These are phyloP conservation scores for Blumeria hordei DNA, from an alignment of 2,329 filamentous ascomycete species.

Conservation along the genomic window DNA sequence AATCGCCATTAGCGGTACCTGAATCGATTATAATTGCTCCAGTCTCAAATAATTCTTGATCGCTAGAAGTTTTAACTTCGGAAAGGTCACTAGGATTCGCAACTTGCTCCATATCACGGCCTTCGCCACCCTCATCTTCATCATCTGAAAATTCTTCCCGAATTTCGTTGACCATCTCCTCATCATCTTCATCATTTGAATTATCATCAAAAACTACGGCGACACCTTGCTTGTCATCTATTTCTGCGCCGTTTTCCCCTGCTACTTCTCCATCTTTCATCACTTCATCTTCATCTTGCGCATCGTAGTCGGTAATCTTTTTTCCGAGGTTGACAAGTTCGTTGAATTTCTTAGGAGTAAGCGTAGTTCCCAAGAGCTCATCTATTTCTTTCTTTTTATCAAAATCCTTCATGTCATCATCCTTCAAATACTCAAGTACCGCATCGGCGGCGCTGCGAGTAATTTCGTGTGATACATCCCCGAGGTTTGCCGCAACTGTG, in stretches of 20 bases:
- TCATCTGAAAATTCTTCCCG: slow-evolving; percentile 70
- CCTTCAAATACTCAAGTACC: slow-evolving; percentile 74
- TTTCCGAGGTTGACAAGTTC: slow-evolving; percentile 90
- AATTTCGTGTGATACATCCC: slow-evolving; percentile 79
- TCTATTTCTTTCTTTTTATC: slow-evolving; percentile 98
- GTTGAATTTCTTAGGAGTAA: slow-evolving; percentile 83
- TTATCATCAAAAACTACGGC: slow-evolving; percentile 92
- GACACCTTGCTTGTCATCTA: slow-evolving; percentile 88
- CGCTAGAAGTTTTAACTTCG: slow-evolving; percentile 24
- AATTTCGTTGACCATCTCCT: slow-evolving; percentile 58
- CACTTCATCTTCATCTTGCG: slow-evolving; percentile 83
- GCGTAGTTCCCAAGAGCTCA: slow-evolving; percentile 62
- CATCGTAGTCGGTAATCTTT: slow-evolving; percentile 97
- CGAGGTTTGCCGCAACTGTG: slow-evolving; percentile 65
- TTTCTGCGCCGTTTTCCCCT: slow-evolving; percentile 48
- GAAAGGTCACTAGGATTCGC: slow-evolving; percentile 26
- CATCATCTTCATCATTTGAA: slow-evolving; percentile 62
- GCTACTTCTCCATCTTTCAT: slow-evolving; percentile 45
- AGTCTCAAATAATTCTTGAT: slow-evolving; percentile 26
- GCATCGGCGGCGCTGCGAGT: slow-evolving; percentile 87
- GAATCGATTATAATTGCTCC: slow-evolving; percentile 73
- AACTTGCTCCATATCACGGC: slow-evolving; percentile 24
- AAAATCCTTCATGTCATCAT: slow-evolving; percentile 86
- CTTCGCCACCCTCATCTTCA: slow-evolving; percentile 41
- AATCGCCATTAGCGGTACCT: slow-evolving; percentile 23